Evolutionary conservation across 208 protist species (phyloP).

Genomic region (Trichomonas tenax): DNA sequence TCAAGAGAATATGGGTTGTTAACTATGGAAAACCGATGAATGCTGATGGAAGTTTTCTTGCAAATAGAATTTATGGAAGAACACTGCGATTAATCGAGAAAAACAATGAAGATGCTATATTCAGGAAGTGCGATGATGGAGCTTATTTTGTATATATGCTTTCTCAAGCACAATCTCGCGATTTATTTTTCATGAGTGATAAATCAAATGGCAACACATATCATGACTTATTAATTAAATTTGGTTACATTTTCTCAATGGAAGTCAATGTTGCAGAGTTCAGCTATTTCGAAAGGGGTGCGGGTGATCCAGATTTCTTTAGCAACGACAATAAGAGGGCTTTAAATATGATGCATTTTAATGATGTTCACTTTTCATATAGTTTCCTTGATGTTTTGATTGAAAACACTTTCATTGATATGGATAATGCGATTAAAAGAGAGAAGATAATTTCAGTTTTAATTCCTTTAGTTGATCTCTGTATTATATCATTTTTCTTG

Average conservation of each 20-base stretch:
- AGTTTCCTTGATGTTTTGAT: neutral
- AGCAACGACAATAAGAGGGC: neutral
- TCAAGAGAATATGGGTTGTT: neutral
- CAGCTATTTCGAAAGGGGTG: neutral
- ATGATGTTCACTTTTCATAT: neutral
- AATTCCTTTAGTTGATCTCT: neutral
- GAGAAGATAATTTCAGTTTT: neutral
- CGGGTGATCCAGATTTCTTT: neutral
- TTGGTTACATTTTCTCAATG: neutral
- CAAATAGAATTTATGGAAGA: neutral
- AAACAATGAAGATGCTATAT: neutral
- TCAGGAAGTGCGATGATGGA: neutral
- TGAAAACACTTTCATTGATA: neutral
- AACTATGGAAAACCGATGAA: neutral
- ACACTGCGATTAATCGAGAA: neutral
- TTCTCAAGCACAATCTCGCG: neutral
- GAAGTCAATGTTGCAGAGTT: neutral
- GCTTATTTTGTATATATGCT: neutral
- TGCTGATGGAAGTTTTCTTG: neutral
- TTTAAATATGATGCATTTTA: neutral
- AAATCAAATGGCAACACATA: neutral
- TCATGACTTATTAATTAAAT: neutral
- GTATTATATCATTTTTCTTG: neutral
- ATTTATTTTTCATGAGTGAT: neutral
- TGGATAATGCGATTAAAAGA: neutral